Base-by-base conservation (phyloP, 139 green algal species). In the Desmodesmus armatus region DNA sequence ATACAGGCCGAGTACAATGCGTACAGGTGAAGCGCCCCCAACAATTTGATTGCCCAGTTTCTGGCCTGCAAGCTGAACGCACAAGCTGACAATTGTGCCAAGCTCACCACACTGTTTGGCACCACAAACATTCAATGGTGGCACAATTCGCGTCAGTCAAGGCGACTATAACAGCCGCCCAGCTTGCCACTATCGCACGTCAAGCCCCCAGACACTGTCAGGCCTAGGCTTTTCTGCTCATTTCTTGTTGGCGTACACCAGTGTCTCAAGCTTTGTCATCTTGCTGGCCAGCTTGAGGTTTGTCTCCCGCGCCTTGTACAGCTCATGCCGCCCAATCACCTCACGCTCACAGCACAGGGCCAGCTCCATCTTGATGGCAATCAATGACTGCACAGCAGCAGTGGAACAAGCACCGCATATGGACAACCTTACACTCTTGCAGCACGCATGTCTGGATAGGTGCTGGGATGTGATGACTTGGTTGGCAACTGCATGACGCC, bases 221-320 rank as follows among this genome's bases (percentile, higher is more conserved):
- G 60, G 25, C 29, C 25, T 27, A 69, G 17, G 29, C 60, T 69
- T 27, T 23, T n/a, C 60, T 53, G 47, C 39, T 25, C 4, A 41
- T 55, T 33, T 43, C 73, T 67, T 80, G 25, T 80, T 80, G 25
- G 35, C 70, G 71, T 89, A 91, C 27, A 88, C 74, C 60, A 90
- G 83, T 35, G 89, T 87, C 51, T 94, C 91, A 33, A 94, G 66
- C 39, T 87, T 91, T 1, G 91, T 94, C 71, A 92, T 88, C 79
- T 93, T 94, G 66, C 84, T 83, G 9, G 91, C 91, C 40, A 94
- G 77, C 83, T 91, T 90, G 74, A 92, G 78, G 89, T 94, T 94
- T 31, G 88, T 88, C 69, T 94, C 91, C n/a, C 79, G 87, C 27
- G 88, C 71, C 31, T 88, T 88, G 71, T 86, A 83, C 49, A 94